These are phyloP conservation scores for Melampsora larici-populina DNA, from an alignment of 1,284 basidiomycete genomes.

Conservation along the genomic window DNA sequence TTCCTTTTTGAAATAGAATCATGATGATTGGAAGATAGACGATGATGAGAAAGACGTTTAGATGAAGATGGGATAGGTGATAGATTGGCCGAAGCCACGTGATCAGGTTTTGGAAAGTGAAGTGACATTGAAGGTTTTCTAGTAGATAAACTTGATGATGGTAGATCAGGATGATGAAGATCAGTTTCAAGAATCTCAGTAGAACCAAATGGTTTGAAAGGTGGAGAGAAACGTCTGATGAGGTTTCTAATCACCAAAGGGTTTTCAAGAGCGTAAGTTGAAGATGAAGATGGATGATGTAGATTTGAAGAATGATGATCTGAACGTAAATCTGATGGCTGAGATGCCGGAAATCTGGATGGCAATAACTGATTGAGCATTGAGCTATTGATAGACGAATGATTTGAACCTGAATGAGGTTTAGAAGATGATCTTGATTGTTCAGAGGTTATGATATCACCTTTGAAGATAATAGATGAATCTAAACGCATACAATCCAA, in stretches of 20 bases:
- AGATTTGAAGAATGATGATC: neutral
- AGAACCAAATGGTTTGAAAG: constrained; percentile 30
- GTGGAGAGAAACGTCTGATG: constrained; percentile 16
- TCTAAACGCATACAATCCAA: too few species aligned
- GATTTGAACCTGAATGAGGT: neutral
- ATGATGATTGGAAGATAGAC: neutral
- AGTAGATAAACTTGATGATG: neutral
- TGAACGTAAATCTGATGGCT: neutral
- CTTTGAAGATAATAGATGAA: too few species aligned
- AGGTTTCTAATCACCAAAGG: constrained; percentile 22
- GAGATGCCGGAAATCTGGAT: neutral
- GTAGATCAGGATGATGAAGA: constrained; percentile 9
- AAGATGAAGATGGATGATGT: neutral
- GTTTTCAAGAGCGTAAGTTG: neutral
- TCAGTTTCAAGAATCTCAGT: constrained; percentile 4
- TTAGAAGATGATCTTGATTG: neutral
- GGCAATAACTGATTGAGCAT: constrained; percentile 11
- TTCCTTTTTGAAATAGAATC: neutral
- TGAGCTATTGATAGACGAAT: neutral
- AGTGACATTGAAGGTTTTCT: neutral
- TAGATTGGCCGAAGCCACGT: neutral
- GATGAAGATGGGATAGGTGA: neutral
- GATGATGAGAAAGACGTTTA: neutral
- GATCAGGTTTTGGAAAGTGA: neutral
- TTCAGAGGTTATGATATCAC: too few species aligned